A percentile compares a stretch with the other conserved stretches of the same genome.
Conservation (phyloP, 2,329 filamentous ascomycete genomes). For the Grosmannia serpens region DNA sequence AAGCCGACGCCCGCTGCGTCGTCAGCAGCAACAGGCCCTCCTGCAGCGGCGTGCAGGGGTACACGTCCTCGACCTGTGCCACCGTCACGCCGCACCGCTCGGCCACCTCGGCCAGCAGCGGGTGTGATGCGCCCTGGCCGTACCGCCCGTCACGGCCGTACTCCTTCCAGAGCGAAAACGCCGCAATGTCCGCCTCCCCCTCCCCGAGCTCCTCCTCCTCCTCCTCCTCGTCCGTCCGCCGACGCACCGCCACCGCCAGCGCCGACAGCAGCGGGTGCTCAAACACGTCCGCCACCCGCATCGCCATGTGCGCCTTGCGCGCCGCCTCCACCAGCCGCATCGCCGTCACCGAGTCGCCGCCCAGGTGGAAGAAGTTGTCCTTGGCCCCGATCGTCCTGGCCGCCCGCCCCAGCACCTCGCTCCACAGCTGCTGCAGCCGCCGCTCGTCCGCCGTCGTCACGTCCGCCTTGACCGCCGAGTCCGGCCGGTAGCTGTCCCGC, state of each 20-base stretch:
- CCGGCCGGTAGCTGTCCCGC: too few relatives aligned
- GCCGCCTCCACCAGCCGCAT: constrained; percentile 27
- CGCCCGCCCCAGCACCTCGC: background rate
- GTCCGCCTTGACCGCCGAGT: background rate
- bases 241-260: constrained; percentile 13
- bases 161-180: background rate
- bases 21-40: constrained; percentile 43
- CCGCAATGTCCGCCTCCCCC: background rate
- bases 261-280: constrained; percentile 28
- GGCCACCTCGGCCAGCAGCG: constrained; percentile 13
- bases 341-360: constrained; percentile 27
- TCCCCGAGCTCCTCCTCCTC: too few relatives aligned
- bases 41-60: constrained; percentile 43
- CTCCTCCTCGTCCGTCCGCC: background rate
- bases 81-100: constrained; percentile 14
- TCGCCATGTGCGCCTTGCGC: constrained; percentile 25
- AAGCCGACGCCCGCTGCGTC: constrained; percentile 36
- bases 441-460: background rate
- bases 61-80: constrained; percentile 34
- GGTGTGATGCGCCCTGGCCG: too few relatives aligned
- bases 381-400: background rate
- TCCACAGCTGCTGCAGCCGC: background rate
- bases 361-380: constrained; percentile 15
- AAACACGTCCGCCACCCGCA: constrained; percentile 25
- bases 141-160: background rate